phyloP scores from a whole-genome alignment of 2,329 filamentous ascomycete species.

The Cladosporium sp. region DNA sequence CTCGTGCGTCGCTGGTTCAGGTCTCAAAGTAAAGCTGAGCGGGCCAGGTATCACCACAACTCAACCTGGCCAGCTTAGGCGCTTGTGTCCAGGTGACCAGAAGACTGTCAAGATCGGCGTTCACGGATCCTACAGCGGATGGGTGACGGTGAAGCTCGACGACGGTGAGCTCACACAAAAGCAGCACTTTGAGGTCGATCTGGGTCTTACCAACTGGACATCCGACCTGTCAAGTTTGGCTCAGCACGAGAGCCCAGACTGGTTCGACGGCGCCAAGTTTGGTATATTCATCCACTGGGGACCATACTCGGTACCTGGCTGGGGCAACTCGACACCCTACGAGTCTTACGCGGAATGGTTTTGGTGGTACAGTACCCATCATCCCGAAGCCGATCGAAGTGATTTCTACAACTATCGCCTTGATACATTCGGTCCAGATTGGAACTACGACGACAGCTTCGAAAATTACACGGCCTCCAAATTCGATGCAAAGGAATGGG shows the following conservation, averaged over 20 bases:
- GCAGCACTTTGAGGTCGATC: constrained; percentile 5
- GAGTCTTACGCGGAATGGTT: constrained; percentile 26
- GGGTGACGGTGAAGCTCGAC: constrained; percentile 22
- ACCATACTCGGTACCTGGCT: constrained; percentile 19
- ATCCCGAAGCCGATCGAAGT: constrained; percentile 11
- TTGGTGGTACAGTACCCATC: constrained; percentile 19
- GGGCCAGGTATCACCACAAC: constrained; percentile 32
- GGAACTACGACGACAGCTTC: constrained; percentile 21
- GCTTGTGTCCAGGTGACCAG: constrained; percentile 38
- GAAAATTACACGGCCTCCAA: constrained; percentile 18
- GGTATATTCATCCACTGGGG: constrained; percentile 24
- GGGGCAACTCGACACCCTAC: constrained; percentile 15
- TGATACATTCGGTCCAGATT: constrained; percentile 12
- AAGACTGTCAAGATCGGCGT: constrained; percentile 35
- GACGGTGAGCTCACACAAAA: constrained; percentile 22
- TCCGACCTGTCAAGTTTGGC: constrained; percentile 3
- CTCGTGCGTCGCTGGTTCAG: constrained; percentile 26
- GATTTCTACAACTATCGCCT: constrained; percentile 11
- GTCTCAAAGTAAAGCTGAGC: constrained; percentile 29
- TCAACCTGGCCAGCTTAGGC: constrained; percentile 31
- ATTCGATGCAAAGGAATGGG: constrained; percentile 21
- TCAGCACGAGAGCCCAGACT: constrained; percentile 15
- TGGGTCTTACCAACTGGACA: constrained; percentile 1
- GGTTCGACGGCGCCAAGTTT: constrained; percentile 20
- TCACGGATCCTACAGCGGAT: constrained; percentile 24